Conservation (phyloP, 2,329 filamentous ascomycete genomes). For the Aureobasidium sp. region DNA sequence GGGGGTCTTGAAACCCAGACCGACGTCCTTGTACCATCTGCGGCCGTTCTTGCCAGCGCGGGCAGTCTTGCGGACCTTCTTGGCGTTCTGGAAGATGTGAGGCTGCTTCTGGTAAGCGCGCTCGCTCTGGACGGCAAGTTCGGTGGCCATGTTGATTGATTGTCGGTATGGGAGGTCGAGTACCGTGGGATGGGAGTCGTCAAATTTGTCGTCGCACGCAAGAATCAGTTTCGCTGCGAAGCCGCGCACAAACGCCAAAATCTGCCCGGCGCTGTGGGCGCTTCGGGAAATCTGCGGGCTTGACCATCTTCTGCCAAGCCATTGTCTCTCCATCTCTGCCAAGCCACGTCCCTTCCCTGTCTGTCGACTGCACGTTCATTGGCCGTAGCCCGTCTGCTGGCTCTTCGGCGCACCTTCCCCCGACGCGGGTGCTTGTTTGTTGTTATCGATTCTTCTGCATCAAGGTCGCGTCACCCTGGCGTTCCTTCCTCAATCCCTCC, state of each 20-base stretch:
- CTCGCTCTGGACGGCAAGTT: constrained; percentile 99
- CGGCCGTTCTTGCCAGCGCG: constrained; percentile 83
- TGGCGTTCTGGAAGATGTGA: constrained; percentile 99
- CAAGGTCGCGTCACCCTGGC: constrained; percentile 8
- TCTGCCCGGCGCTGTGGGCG: too few species aligned
- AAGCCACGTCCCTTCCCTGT: background rate
- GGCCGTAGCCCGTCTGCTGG: too few species aligned
- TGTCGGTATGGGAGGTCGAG: constrained; percentile 11
- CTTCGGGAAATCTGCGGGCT: too few species aligned
- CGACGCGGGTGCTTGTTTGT: background rate
- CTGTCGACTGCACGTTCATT: too few species aligned
- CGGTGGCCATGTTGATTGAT: constrained; percentile 75
- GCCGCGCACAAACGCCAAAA: background rate
- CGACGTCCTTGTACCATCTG: constrained; percentile 99
- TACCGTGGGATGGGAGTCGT: constrained; percentile 7
- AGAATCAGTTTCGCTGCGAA: background rate
- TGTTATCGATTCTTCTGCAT: constrained; percentile 3
- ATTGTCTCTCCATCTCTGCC: background rate
- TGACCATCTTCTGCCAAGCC: too few species aligned
- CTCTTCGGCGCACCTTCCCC: background rate
- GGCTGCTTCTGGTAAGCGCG: constrained; percentile 99
- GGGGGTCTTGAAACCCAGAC: constrained; percentile 97
- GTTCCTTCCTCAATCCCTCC: background rate
- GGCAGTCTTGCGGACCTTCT: constrained; percentile 73
- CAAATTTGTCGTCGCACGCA: constrained; percentile 11